Evolutionary conservation across 2,329 filamentous ascomycete genomes (phyloP).

Genomic region (Coniochaeta sp.): DNA sequence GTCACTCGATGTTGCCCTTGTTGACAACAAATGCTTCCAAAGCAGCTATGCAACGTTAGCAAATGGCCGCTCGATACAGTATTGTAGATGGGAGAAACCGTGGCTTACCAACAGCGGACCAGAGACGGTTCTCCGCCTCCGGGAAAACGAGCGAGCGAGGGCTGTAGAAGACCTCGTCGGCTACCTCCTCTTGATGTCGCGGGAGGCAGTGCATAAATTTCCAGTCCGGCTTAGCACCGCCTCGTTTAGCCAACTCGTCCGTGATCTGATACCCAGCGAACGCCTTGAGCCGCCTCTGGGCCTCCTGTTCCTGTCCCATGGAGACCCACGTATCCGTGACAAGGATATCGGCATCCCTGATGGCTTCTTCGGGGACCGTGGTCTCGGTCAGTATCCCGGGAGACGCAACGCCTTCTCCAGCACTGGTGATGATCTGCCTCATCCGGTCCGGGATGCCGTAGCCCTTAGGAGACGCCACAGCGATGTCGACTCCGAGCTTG

Average conservation of each 20-base stretch:
- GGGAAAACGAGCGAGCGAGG: constrained; percentile 80
- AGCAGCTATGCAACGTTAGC: constrained; percentile 43
- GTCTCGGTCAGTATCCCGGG: constrained; percentile 69
- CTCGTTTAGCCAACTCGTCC: constrained; percentile 70
- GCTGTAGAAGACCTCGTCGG: constrained; percentile 90
- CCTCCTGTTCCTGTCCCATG: constrained; percentile 93
- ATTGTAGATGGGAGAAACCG: neutral
- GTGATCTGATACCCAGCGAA: constrained; percentile 93
- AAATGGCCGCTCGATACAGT: neutral
- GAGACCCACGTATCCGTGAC: constrained; percentile 98
- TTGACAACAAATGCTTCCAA: constrained; percentile 92
- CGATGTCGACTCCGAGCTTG: constrained; percentile 80
- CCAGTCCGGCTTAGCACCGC: constrained; percentile 83
- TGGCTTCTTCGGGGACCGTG: constrained; percentile 72
- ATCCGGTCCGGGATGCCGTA: constrained; percentile 77
- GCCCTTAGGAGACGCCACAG: constrained; percentile 78
- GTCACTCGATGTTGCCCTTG: constrained; percentile 62
- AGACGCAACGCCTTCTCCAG: constrained; percentile 47
- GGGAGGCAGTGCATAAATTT: constrained; percentile 99
- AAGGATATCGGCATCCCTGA: constrained; percentile 79
- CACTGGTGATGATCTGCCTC: constrained; percentile 61
- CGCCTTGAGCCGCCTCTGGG: constrained; percentile 65
- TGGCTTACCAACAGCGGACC: constrained; percentile 66
- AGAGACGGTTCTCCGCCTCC: constrained; percentile 91
- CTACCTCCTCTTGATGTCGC: constrained; percentile 85